These are phyloP conservation scores for Ceratocystis huliohia DNA, from an alignment of 2,329 filamentous ascomycete species.

Conservation along the genomic window DNA sequence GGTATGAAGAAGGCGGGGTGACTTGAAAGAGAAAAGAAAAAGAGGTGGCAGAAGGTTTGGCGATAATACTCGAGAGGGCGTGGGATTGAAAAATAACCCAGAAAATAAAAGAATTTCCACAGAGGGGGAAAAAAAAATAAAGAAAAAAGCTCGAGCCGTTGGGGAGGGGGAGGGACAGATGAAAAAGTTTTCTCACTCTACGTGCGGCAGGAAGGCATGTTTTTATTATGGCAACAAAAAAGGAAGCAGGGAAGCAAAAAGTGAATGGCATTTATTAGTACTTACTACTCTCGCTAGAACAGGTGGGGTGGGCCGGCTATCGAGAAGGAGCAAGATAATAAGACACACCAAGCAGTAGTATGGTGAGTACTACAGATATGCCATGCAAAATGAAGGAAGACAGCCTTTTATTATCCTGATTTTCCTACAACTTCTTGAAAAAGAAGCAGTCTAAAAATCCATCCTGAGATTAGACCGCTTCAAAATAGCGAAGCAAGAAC, in stretches of 20 bases:
- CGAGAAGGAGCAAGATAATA: not conserved
- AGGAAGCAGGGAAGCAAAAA: conserved; percentile 8
- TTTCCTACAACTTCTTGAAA: not conserved
- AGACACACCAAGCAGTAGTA: too few species aligned
- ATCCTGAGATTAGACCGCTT: not conserved
- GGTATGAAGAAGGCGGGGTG: conserved; percentile 21
- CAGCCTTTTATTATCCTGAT: not conserved
- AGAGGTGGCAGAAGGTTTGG: conserved; percentile 9
- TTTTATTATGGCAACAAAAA: conserved; percentile 8
- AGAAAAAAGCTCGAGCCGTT: conserved; percentile 5
- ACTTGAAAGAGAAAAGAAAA: conserved; percentile 12
- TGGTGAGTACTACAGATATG: too few species aligned
- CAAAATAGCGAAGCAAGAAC: not conserved
- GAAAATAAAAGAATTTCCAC: conserved; percentile 10
- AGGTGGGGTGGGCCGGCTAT: not conserved
- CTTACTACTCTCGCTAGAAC: not conserved
- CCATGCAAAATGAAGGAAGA: not conserved
- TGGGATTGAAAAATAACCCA: conserved; percentile 14
- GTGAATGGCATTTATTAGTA: not conserved
- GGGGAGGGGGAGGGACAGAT: not conserved
- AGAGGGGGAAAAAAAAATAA: conserved; percentile 11
- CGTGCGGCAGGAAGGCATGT: conserved; percentile 4
- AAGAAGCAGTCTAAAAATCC: not conserved
- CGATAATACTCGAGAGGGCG: conserved; percentile 12
- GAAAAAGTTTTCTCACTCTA: conserved; percentile 16